Evolutionary conservation across 2,329 filamentous ascomycete species (phyloP), one percentile per base, ranked within the genome.

Genomic region (Parasarocladium wereldwijsianum): DNA sequence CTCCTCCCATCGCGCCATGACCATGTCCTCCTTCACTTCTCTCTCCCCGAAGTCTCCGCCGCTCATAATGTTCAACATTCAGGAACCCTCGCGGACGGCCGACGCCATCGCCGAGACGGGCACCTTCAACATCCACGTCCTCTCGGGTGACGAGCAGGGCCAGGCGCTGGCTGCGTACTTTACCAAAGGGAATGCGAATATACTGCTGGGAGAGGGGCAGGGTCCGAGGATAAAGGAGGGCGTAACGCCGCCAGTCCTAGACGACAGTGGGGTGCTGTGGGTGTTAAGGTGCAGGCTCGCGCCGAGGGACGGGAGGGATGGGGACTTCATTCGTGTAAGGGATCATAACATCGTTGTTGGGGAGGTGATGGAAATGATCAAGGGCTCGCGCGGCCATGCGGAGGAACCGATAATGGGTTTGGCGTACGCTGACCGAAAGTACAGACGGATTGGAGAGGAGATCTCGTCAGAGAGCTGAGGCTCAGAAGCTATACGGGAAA

Each of bases 21-120:
- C 69, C 18, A 66, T 71, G 54, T 72, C 69, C 6, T 71, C 66
- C 3, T 62, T 74, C 37, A 67, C 67, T 3, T 70, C 66, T 0
- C 48, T 74, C 16, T 58, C 63, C 11, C 53, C 72, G 12, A 39
- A 43, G n/a, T 66, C 67, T 0, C 54, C 49, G 16, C 66, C 67
- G 1, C 50, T 66, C 8, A 48, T 74, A 6, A 62, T 60, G 1
- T 72, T 74, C 54, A 73, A 73, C 49, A 56, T 73, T 28, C 58
- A 58, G 15, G 55, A 61, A 17, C 68, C 68, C 13, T 70, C 65
- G 43, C 58, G 63, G 9, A 72, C 68, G 9, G 52, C 68, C 15
- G 57, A 65, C 34, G 66, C 67, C 7, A 56, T 74, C 14, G 36
- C 43, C 14, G 18, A 42, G 10, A 59, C 51, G 24, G 40, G 56